Evolutionary conservation across 345 rosid species (phyloP).

Genomic region (Populus alba): DNA sequence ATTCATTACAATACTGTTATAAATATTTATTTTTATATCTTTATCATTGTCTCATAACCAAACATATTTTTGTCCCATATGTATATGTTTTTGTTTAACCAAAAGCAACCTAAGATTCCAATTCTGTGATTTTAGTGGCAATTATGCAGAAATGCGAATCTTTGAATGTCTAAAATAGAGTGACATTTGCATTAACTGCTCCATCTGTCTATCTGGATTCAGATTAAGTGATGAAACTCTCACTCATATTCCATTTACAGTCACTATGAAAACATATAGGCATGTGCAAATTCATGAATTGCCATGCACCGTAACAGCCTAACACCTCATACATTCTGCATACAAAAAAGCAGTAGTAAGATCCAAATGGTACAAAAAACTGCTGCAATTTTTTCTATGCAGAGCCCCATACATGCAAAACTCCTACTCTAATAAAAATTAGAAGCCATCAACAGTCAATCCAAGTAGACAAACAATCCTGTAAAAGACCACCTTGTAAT

Average conservation of each 20-base stretch:
- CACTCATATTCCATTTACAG: background rate
- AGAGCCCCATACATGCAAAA: background rate
- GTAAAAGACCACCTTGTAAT: background rate
- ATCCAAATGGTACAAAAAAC: background rate
- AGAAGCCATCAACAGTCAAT: background rate
- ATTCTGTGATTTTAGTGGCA: background rate
- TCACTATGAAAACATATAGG: background rate
- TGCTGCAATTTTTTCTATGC: background rate
- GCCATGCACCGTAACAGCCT: background rate
- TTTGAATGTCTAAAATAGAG: background rate
- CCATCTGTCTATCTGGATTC: background rate
- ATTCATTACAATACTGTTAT: too few relatives aligned
- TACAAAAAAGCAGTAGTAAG: background rate
- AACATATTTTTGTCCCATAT: too few relatives aligned
- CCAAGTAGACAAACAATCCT: background rate
- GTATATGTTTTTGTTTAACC: too few relatives aligned
- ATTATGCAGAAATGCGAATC: background rate
- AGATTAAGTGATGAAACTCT: background rate
- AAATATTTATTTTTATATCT: too few relatives aligned
- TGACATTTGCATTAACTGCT: background rate
- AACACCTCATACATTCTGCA: background rate
- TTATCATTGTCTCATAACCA: too few relatives aligned
- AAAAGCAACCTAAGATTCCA: background rate
- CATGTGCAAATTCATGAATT: background rate
- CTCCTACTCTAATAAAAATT: background rate